These are phyloP conservation scores for Boechera retrofracta DNA, from an alignment of 345 rosid species.

Conservation along the genomic window DNA sequence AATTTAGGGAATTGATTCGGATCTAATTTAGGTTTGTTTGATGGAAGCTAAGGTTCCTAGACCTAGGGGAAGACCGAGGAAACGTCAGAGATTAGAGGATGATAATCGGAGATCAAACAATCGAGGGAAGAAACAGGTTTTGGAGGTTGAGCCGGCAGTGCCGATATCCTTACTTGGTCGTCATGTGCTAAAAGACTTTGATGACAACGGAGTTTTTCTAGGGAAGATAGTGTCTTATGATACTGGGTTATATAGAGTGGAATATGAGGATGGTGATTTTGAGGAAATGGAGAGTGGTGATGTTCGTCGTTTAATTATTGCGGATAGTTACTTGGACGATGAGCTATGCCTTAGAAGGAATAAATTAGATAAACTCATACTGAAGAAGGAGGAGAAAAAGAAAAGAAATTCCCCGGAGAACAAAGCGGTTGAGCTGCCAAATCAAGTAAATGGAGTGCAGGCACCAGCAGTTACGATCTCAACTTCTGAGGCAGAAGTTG, in stretches of 20 bases:
- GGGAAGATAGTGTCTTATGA: slow-evolving; percentile 78
- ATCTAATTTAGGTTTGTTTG: background rate
- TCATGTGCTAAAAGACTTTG: slow-evolving; percentile 71
- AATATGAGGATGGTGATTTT: slow-evolving; percentile 82
- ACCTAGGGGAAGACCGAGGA: slow-evolving; percentile 79
- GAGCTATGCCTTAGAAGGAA: slow-evolving; percentile 56
- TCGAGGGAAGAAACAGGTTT: slow-evolving; percentile 50
- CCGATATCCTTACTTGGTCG: slow-evolving; percentile 68
- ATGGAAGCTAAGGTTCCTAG: slow-evolving; percentile 60
- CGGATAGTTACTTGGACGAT: slow-evolving; percentile 52
- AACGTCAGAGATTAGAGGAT: slow-evolving; percentile 54
- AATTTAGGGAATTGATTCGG: background rate
- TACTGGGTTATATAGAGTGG: slow-evolving; percentile 75
- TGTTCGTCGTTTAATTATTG: slow-evolving; percentile 59
- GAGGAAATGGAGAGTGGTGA: slow-evolving; percentile 84
- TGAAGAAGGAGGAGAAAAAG: slow-evolving; percentile 52
- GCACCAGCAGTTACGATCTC: background rate
- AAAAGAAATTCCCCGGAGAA: slow-evolving; percentile 40
- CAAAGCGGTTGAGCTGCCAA: slow-evolving; percentile 44
- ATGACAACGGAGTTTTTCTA: slow-evolving; percentile 51
- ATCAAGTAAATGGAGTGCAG: slow-evolving; percentile 44
- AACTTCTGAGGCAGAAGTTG: slow-evolving; percentile 43
- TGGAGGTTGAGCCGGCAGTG: slow-evolving; percentile 53
- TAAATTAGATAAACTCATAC: slow-evolving; percentile 55
- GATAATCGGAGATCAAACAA: slow-evolving; percentile 35